A percentile compares a stretch with the other conserved stretches of the same genome.
Evolutionary conservation across 306 rosid species (phyloP).

Genomic region (Fragaria ananassa): DNA sequence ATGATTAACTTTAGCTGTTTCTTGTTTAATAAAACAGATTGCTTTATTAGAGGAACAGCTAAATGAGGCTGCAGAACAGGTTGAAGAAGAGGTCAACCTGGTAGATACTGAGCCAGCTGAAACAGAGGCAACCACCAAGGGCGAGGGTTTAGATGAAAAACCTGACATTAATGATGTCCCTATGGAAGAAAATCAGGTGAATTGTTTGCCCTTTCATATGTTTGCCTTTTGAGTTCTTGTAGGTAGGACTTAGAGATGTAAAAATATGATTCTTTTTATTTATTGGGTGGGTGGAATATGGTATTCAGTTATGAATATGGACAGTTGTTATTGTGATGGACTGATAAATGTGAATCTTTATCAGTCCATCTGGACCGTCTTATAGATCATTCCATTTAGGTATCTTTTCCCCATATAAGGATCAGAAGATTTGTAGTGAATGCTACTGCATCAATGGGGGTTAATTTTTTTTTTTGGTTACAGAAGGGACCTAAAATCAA

Average conservation of each 20-base stretch:
- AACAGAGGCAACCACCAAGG: slow-evolving; percentile 42
- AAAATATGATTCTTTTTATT: background rate
- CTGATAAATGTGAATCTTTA: background rate
- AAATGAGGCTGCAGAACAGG: slow-evolving; percentile 57
- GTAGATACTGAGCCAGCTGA: slow-evolving; percentile 45
- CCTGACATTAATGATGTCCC: slow-evolving; percentile 92
- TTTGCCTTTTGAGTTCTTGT: background rate
- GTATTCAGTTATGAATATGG: background rate
- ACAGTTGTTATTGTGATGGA: background rate
- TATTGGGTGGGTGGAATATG: background rate
- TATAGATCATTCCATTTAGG: background rate
- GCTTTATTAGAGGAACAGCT: slow-evolving; percentile 88
- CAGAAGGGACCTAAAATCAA: background rate
- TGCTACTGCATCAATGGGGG: background rate
- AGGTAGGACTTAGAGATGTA: background rate
- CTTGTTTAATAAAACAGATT: slow-evolving; percentile 49
- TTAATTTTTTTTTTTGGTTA: background rate
- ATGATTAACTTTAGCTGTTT: slow-evolving; percentile 30
- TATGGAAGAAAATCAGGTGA: slow-evolving; percentile 87
- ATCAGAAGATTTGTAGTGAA: background rate
- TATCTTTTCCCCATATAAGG: background rate
- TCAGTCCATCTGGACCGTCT: background rate
- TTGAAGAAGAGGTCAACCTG: slow-evolving; percentile 58
- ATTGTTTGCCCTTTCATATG: slow-evolving; percentile 5
- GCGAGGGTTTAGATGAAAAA: slow-evolving; percentile 58